Evolutionary conservation across 1,284 basidiomycete genomes (phyloP), one percentile per base, ranked within the genome.

Genomic region (Pseudozyma tsukubaensis): DNA sequence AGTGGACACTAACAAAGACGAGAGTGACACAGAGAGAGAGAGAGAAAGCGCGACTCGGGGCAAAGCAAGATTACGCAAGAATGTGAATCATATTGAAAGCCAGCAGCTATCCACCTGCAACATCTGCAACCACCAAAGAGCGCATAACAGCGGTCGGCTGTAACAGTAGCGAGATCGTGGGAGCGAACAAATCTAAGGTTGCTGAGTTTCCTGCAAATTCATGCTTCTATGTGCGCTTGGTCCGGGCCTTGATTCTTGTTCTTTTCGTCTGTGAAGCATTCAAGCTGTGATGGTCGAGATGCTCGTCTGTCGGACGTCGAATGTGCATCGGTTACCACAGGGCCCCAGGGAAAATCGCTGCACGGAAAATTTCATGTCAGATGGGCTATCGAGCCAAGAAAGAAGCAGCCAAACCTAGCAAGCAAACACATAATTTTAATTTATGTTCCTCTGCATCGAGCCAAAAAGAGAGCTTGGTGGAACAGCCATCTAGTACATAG

Each of bases 141-240:
- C 37, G 55, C 12, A 18, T 7, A 48, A 44, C n/a, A 32, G 19
- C 16, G 36, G 16, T 39, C 47, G 40, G n/a, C 40, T 44, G 59
- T 40, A 50, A 37, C 12, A 35, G 29, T 35, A 40, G 36, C 54
- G 49, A 57, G 54, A 63, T 56, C 54, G 60, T 63, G 60, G 60
- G 60, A 63, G 53, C 54, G 29, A 51, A 52, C 49, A 63, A 19
- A 16, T 24, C 19, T 24, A 11, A 45, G 19, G 19, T 24, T 24
- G 18, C 44, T 45, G 19, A 24, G 44, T 45, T 24, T 21, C 13
- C 24, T 11, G 9, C 44, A 24, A 45, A 45, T 45, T 45, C 44
- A 45, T 45, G 44, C 44, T 45, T 24, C 16, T 45, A 39, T 39
- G 37, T 39, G 16, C 21, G 44, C 7, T 21, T 11, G 21, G 3